Evolutionary conservation across 345 rosid genomes (phyloP).

Genomic region (Dovyalis caffra): DNA sequence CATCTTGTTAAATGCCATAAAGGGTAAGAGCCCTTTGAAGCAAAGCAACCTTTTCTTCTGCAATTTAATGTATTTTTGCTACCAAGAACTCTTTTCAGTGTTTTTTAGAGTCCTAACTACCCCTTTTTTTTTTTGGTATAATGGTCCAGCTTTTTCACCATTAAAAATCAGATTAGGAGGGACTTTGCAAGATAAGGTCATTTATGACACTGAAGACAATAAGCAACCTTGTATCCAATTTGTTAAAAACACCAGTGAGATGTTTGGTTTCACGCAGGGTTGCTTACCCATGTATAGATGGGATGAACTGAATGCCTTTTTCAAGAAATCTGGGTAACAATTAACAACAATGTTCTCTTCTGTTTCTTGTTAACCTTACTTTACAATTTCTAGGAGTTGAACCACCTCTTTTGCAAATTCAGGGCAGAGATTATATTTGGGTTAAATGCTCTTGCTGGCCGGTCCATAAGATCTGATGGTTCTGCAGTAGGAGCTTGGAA

Average conservation of each 20-base stretch:
- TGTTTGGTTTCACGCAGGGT: conserved; percentile 62
- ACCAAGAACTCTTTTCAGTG: not conserved
- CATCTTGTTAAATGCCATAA: conserved; percentile 54
- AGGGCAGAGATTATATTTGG: conserved; percentile 78
- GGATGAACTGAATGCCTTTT: conserved; percentile 67
- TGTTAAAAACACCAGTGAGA: conserved; percentile 32
- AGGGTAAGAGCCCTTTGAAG: conserved; percentile 36
- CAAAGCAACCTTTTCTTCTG: not conserved
- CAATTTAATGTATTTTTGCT: not conserved
- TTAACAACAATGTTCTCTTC: conserved; percentile 17
- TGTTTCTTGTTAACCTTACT: not conserved
- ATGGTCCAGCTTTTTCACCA: conserved; percentile 57
- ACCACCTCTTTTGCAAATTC: conserved; percentile 14
- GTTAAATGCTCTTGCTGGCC: conserved; percentile 67
- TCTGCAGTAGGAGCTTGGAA: conserved; percentile 72
- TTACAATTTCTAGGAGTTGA: not conserved
- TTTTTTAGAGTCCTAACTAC: not conserved
- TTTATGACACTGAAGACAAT: conserved; percentile 44
- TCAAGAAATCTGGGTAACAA: conserved; percentile 55
- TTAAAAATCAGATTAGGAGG: conserved; percentile 76
- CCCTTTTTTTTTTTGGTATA: not conserved
- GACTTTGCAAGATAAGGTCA: conserved; percentile 64
- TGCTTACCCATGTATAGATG: conserved; percentile 67
- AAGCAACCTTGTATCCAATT: conserved; percentile 46
- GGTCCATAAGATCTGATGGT: conserved; percentile 39